Evolutionary conservation across 2,329 filamentous ascomycete species (phyloP).

Genomic region (Dothideomycetidae sp.): DNA sequence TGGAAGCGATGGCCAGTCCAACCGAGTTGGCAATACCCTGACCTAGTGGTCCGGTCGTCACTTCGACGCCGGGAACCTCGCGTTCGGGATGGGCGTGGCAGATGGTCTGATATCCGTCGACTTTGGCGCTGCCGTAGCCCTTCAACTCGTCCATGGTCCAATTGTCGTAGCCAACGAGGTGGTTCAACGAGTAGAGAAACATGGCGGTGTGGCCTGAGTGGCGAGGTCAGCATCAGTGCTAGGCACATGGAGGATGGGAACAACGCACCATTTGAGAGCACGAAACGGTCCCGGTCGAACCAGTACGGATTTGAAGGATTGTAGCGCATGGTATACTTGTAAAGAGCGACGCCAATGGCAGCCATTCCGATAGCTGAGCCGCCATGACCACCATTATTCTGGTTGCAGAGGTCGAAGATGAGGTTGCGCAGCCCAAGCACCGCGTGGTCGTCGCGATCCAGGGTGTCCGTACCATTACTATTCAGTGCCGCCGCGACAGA

Average conservation of each 20-base stretch:
- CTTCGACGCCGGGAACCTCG: slow-evolving; percentile 42
- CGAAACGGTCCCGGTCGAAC: slow-evolving; percentile 32
- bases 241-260: no score
- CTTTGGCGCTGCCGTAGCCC: slow-evolving; percentile 34
- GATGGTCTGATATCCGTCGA: slow-evolving; percentile 22
- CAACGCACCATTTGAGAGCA: slow-evolving; percentile 34
- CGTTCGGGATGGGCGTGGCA: slow-evolving; percentile 45
- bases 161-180: slow-evolving; percentile 39
- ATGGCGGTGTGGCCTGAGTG: slow-evolving; percentile 20
- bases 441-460: no score
- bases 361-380: slow-evolving; percentile 36
- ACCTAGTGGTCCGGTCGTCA: slow-evolving; percentile 45
- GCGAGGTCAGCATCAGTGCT: no score
- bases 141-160: slow-evolving; percentile 46
- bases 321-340: slow-evolving; percentile 31
- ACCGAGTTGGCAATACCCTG: slow-evolving; percentile 49
- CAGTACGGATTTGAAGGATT: slow-evolving; percentile 25
- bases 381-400: no score
- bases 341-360: slow-evolving; percentile 30
- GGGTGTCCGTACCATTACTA: no score
- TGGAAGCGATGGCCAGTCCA: slow-evolving; percentile 43
- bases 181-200: slow-evolving; percentile 40
- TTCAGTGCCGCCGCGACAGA: no score
- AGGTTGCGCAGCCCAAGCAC: no score
- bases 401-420: no score